phyloP scores from a whole-genome alignment of 495 filamentous ascomycete genomes.

The Hyaloscypha hepaticicola region DNA sequence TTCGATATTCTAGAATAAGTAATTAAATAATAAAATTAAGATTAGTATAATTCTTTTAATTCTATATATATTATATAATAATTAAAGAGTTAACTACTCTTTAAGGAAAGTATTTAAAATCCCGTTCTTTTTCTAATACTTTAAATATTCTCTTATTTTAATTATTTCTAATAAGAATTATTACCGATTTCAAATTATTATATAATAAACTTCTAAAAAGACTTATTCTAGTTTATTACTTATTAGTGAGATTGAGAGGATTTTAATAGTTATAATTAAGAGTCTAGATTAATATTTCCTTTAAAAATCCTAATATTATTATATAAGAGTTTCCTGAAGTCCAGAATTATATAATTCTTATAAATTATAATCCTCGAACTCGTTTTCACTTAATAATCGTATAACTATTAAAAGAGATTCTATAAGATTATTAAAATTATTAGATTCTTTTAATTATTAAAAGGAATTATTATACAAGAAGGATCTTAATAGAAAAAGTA shows the following conservation, averaged over 20 bases:
- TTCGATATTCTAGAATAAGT: too few species aligned
- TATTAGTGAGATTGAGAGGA: background rate
- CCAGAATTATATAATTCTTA: background rate
- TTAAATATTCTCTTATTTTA: background rate
- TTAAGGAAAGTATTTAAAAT: background rate
- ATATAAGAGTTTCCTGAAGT: background rate
- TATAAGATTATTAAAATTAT: slow-evolving; percentile 4
- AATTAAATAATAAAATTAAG: too few species aligned
- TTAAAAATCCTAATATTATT: background rate
- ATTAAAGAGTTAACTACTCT: too few species aligned
- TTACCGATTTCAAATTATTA: background rate
- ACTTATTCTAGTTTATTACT: background rate
- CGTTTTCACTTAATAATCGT: background rate
- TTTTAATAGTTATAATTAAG: background rate
- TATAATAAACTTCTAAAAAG: background rate
- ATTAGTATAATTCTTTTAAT: too few species aligned
- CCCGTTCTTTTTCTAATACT: background rate
- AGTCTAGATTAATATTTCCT: background rate
- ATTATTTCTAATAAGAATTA: background rate
- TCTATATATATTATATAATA: too few species aligned
- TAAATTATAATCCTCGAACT: background rate
- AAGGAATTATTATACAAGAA: background rate
- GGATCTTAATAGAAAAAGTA: background rate
- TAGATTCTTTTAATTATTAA: background rate
- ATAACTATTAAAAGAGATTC: background rate